A percentile compares a stretch with the other conserved stretches of the same genome.
Conservation (phyloP, 768 basidiomycete species). For the Kockovaella imperatae region DNA sequence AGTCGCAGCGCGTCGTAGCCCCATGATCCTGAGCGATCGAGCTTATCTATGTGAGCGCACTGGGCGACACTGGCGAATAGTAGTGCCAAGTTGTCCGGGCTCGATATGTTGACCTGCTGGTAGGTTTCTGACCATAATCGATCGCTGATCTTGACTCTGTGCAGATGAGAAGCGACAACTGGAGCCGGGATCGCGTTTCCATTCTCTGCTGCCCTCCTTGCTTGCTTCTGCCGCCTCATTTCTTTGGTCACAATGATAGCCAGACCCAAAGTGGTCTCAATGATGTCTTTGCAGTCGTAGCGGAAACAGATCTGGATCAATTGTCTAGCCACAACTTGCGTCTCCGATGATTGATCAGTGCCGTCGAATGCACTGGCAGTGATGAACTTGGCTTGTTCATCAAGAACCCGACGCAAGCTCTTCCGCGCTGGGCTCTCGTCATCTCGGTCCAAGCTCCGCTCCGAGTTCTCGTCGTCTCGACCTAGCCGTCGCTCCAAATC, state of each 20-base stretch:
- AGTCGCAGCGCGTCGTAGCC: slow-evolving; percentile 15
- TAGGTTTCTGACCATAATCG: slow-evolving; percentile 66
- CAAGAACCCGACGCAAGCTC: too few species aligned
- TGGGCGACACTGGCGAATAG: slow-evolving; percentile 57
- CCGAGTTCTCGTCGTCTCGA: too few species aligned
- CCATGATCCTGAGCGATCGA: slow-evolving; percentile 47
- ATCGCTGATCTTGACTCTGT: slow-evolving; percentile 47
- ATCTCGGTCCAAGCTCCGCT: too few species aligned
- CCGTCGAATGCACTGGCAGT: slow-evolving; percentile 50
- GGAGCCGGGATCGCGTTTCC: slow-evolving; percentile 4
- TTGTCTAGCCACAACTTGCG: slow-evolving; percentile 48
- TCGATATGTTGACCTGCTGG: slow-evolving; percentile 53
- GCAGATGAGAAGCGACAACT: slow-evolving; percentile 18
- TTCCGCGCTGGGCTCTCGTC: too few species aligned
- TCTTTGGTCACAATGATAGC: slow-evolving; percentile 27
- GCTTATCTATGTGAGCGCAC: slow-evolving; percentile 59
- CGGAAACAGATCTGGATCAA: slow-evolving; percentile 44
- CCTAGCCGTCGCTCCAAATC: too few species aligned
- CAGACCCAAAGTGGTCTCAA: slow-evolving; percentile 28
- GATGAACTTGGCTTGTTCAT: slow-evolving; percentile 53
- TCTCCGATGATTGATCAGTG: slow-evolving; percentile 43
- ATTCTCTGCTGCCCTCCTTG: slow-evolving; percentile 6
- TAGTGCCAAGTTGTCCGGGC: slow-evolving; percentile 54
- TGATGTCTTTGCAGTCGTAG: slow-evolving; percentile 39
- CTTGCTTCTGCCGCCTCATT: slow-evolving; percentile 12